Base-by-base conservation (phyloP, 805 yeast species). In the Pichia scutulata region DNA sequence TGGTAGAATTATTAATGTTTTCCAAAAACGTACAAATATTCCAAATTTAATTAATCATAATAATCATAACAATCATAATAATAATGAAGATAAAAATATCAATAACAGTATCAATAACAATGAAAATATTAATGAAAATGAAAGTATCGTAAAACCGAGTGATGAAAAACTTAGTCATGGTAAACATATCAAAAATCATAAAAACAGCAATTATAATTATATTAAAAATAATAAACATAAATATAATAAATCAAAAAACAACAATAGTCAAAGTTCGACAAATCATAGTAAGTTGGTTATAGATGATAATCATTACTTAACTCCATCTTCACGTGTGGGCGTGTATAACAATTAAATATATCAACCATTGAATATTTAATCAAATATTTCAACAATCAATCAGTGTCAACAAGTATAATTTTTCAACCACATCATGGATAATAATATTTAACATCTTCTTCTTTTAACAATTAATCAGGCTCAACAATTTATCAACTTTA, bases 11-110 rank as follows among this genome's bases (percentile, higher is more conserved):
- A 70, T 88, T 57, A 84, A 80, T 59, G 89, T 89, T 39, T 70
- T 72, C 41, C 81, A 84, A 18, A 88, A 88, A 66, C 75, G 96
- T 61, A 86, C 95, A 5, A 88, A 88, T 57, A 67, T 84, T 37
- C 95, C 95, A 1, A 63, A 64, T 16, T 45, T 64, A 54, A 54
- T 57, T 36, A 86, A 9, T 65, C 33, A 26, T 10, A 21, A 28
- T 30, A 14, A 30, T 30, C 3, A 30, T 3, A 30, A 30, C 13
- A 30, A 10, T 14, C 6, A 33, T 24, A 24, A 26, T n/a, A 36
- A 8, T 12, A n/a, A 16, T 23, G 14, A 13, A 18, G 18, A 36
- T 36, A 36, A 19, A 18, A 36, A 36, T 18, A 8, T 22, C 19
- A 36, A 36, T 36, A 14, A 43, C 23, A 23, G 21, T 23, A 24